Evolutionary conservation across 2,329 filamentous ascomycete genomes (phyloP).

Genomic region (Arthrobotrys musiformis): DNA sequence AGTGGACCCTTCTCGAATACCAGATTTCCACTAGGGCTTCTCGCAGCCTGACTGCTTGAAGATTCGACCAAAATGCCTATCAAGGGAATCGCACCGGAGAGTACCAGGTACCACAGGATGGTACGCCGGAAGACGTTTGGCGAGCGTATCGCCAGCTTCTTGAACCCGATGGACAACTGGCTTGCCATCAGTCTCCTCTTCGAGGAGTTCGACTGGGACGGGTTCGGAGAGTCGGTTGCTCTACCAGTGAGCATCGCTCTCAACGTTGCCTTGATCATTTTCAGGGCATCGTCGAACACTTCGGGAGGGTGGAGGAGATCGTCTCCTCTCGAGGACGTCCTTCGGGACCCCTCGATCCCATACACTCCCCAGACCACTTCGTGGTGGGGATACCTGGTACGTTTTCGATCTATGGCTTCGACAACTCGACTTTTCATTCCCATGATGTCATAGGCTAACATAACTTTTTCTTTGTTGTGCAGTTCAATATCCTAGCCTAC

Average conservation of each 20-base stretch:
- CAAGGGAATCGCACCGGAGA: constrained; percentile 18
- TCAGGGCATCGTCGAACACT: constrained; percentile 77
- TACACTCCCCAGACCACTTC: neutral
- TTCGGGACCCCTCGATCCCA: constrained; percentile 27
- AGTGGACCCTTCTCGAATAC: constrained; percentile 11
- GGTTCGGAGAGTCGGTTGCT: constrained; percentile 76
- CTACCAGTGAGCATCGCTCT: constrained; percentile 78
- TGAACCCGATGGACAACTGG: constrained; percentile 89
- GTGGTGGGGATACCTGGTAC: constrained; percentile 21
- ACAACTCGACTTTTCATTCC: constrained; percentile 1
- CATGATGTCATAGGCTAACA: constrained; percentile 22
- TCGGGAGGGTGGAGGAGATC: constrained; percentile 64
- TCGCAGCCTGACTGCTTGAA: neutral
- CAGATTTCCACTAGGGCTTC: neutral
- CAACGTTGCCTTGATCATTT: constrained; percentile 83
- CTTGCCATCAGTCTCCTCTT: constrained; percentile 93
- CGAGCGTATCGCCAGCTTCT: constrained; percentile 80
- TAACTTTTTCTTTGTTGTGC: neutral
- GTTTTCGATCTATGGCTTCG: constrained; percentile 56
- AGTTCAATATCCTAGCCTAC: constrained; percentile 79
- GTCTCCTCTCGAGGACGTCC: constrained; percentile 81
- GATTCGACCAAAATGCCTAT: constrained; percentile 20
- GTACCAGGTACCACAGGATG: constrained; percentile 67
- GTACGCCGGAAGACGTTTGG: constrained; percentile 81
- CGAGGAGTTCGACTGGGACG: constrained; percentile 90